Conservation (phyloP, 208 protist genomes). For the Leptomonas pyrrhocoris region DNA sequence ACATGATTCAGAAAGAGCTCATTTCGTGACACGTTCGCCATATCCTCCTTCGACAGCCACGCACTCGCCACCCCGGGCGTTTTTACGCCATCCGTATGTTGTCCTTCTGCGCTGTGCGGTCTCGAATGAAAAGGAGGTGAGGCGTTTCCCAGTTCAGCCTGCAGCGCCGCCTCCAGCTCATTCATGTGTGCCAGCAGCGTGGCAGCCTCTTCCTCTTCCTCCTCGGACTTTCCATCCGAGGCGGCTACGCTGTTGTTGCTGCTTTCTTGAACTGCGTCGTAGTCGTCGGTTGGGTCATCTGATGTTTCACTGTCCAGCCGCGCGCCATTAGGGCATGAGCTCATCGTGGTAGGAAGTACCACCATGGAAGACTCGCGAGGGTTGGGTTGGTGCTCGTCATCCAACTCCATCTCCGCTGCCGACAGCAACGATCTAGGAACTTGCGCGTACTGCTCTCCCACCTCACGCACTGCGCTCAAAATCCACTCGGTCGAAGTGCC, state of each 20-base stretch:
- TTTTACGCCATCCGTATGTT: too few relatives aligned
- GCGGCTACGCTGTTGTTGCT: not conserved
- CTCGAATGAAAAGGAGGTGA: too few relatives aligned
- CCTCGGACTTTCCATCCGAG: not conserved
- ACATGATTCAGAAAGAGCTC: conserved; percentile 45
- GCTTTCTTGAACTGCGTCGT: not conserved
- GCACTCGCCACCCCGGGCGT: not conserved
- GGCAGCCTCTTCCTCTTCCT: not conserved
- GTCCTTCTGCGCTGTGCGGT: too few relatives aligned
- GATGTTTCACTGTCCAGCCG: not conserved
- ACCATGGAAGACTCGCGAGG: too few relatives aligned
- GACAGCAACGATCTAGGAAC: not conserved
- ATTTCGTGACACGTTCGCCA: conserved; percentile 34
- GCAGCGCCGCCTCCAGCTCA: conserved; percentile 19
- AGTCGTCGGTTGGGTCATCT: not conserved
- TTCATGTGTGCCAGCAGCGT: conserved; percentile 19
- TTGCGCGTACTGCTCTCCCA: conserved; percentile 16
- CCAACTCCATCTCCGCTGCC: not conserved
- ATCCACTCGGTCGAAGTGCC: conserved; percentile 48
- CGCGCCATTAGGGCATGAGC: not conserved
- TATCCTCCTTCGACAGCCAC: conserved; percentile 28
- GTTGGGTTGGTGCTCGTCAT: not conserved
- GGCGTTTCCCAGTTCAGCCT: not conserved
- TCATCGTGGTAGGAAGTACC: too few relatives aligned
- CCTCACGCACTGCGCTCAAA: conserved; percentile 35